Percentiles rank a stretch among this genome's conserved stretches.
Evolutionary conservation across 371 early-diverging fungal species (phyloP).

Genomic region (Apophysomyces ossiformis): DNA sequence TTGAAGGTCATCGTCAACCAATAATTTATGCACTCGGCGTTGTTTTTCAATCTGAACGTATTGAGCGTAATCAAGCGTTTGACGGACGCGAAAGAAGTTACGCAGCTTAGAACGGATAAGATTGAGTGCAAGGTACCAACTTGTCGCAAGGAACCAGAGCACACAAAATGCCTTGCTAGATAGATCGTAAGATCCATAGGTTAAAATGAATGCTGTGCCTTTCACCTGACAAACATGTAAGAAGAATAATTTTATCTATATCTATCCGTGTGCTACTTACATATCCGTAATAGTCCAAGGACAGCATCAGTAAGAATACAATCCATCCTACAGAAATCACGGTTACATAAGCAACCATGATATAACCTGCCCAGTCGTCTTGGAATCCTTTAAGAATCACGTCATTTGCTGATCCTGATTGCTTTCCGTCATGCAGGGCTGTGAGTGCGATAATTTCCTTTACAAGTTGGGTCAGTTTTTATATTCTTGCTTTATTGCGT

Average conservation of each 20-base stretch:
- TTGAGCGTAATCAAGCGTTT: constrained; percentile 39
- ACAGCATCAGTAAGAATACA: constrained; percentile 55
- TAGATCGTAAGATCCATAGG: constrained; percentile 50
- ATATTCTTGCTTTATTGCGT: constrained; percentile 10
- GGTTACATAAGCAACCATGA: constrained; percentile 44
- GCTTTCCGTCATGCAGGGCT: not conserved
- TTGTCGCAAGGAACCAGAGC: constrained; percentile 65
- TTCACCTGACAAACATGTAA: constrained; percentile 11
- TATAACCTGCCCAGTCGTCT: constrained; percentile 45
- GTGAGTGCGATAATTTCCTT: not conserved
- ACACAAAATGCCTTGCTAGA: constrained; percentile 65
- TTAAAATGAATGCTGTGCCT: constrained; percentile 23
- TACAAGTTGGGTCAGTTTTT: not conserved
- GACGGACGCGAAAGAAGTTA: constrained; percentile 62
- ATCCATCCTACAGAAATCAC: constrained; percentile 60
- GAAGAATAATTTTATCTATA: no score
- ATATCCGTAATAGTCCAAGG: constrained; percentile 66
- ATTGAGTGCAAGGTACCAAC: constrained; percentile 64
- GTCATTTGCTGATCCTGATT: not conserved
- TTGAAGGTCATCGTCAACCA: constrained; percentile 33
- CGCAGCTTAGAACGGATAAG: constrained; percentile 39
- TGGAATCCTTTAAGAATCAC: constrained; percentile 51
- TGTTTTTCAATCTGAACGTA: constrained; percentile 64
- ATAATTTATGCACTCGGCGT: constrained; percentile 52
- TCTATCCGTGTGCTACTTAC: constrained; percentile 14